Percentiles rank a stretch among this genome's conserved stretches.
Evolutionary conservation across 1,139 yeast genomes (phyloP).

Genomic region (Trichomonascaceae sp.): DNA sequence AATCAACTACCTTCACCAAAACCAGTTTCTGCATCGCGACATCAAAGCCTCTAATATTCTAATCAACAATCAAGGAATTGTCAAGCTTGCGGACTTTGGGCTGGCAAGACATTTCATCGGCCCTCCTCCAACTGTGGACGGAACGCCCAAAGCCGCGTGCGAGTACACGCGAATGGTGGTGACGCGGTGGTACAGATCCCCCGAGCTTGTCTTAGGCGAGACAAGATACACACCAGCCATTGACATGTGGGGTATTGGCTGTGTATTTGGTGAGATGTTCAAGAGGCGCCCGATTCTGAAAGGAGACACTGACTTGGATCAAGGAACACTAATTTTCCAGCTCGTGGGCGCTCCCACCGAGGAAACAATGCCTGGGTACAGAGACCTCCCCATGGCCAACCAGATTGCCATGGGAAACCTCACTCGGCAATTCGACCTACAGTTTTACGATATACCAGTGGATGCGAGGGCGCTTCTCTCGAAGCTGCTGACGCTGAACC

Average conservation of each 20-base stretch:
- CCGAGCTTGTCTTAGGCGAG: conserved; percentile 80
- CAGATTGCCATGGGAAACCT: conserved; percentile 29
- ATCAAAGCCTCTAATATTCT: conserved; percentile 89
- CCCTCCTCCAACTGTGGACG: conserved; percentile 40
- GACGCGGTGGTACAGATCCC: conserved; percentile 96
- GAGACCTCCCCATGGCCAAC: conserved; percentile 48
- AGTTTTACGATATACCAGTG: conserved; percentile 29
- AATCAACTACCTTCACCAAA: conserved; percentile 64
- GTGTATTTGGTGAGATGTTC: conserved; percentile 88
- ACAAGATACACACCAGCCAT: conserved; percentile 82
- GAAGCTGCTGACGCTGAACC: conserved; percentile 38
- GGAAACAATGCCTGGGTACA: conserved; percentile 53
- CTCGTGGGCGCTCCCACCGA: conserved; percentile 70
- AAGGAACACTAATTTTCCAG: conserved; percentile 68
- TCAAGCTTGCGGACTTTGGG: conserved; percentile 91
- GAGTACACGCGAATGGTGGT: conserved; percentile 86
- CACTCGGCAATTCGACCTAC: conserved; percentile 40
- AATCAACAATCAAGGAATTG: conserved; percentile 59
- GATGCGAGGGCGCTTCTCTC: conserved; percentile 21
- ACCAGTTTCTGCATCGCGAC: conserved; percentile 66
- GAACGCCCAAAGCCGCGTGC: conserved; percentile 49
- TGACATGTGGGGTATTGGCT: conserved; percentile 95
- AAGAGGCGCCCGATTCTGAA: conserved; percentile 69
- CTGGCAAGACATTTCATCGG: conserved; percentile 76
- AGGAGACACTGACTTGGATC: conserved; percentile 84